These are phyloP conservation scores for Nakazawaea wyomingensis DNA, from an alignment of 805 yeast species.

Conservation along the genomic window DNA sequence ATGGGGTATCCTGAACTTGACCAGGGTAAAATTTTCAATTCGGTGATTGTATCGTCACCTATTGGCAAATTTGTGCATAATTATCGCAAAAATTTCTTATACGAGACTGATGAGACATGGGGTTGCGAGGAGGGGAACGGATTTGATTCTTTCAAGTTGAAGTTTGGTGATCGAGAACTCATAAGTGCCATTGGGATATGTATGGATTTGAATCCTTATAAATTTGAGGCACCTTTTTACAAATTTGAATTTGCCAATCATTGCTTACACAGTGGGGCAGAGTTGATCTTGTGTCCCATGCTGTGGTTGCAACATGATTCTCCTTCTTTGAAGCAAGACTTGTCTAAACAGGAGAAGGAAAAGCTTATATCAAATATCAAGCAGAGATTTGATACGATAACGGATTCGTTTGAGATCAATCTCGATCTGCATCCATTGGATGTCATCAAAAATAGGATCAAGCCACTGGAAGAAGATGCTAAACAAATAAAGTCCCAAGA, in stretches of 20 bases:
- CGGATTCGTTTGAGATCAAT: slow-evolving; percentile 18
- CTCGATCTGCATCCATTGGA: background rate
- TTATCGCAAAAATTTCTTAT: slow-evolving; percentile 73
- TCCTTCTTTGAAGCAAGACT: slow-evolving; percentile 25
- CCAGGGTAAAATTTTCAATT: slow-evolving; percentile 48
- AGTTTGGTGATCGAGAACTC: slow-evolving; percentile 24
- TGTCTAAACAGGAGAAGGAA: slow-evolving; percentile 17
- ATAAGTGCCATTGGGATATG: slow-evolving; percentile 75
- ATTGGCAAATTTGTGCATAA: slow-evolving; percentile 54
- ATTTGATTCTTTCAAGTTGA: slow-evolving; percentile 47
- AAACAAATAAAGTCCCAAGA: background rate
- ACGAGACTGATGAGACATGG: slow-evolving; percentile 76
- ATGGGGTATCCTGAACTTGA: slow-evolving; percentile 75
- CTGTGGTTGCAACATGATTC: slow-evolving; percentile 73
- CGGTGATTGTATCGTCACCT: slow-evolving; percentile 62
- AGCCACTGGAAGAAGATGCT: background rate
- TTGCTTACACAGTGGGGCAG: slow-evolving; percentile 41
- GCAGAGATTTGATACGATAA: background rate
- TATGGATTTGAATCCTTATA: slow-evolving; percentile 89
- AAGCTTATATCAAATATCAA: slow-evolving; percentile 11
- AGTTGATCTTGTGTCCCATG: slow-evolving; percentile 71
- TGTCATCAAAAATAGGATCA: too few species aligned
- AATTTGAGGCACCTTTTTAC: slow-evolving; percentile 75
- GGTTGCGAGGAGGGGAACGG: slow-evolving; percentile 71
- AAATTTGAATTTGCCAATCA: slow-evolving; percentile 64